Conservation (phyloP, 1,139 yeast species). For the Zygoascus meyerae region DNA sequence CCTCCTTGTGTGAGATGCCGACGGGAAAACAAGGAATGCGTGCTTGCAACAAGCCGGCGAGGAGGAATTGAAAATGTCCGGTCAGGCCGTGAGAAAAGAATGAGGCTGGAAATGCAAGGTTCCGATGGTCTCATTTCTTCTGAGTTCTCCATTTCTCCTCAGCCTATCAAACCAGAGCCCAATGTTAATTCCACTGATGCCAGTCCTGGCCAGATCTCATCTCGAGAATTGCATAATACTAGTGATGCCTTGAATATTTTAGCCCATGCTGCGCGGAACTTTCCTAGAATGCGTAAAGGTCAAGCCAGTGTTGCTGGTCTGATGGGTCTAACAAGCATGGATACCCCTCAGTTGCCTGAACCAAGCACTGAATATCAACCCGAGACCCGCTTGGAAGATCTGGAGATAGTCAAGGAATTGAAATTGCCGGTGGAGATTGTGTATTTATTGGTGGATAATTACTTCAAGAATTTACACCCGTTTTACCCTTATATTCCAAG, state of each 20-base stretch:
- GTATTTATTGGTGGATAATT: slow-evolving; percentile 52
- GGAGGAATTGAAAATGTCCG: slow-evolving; percentile 50
- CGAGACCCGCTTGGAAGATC: slow-evolving; percentile 40
- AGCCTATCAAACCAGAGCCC: background rate
- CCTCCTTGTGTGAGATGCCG: slow-evolving; percentile 85
- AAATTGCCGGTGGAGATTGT: slow-evolving; percentile 67
- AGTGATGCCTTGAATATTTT: slow-evolving; percentile 54
- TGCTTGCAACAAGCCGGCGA: slow-evolving; percentile 59
- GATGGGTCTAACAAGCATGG: background rate
- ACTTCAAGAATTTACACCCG: slow-evolving; percentile 78
- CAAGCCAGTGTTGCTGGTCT: no score
- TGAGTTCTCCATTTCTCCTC: background rate
- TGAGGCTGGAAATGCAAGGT: background rate
- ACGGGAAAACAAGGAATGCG: slow-evolving; percentile 75
- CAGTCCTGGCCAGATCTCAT: slow-evolving; percentile 20
- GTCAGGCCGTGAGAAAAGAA: slow-evolving; percentile 31
- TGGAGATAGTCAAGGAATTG: slow-evolving; percentile 60
- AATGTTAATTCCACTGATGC: slow-evolving; percentile 12
- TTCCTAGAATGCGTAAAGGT: slow-evolving; percentile 20
- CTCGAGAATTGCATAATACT: slow-evolving; percentile 40
- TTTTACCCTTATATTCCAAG: slow-evolving; percentile 82
- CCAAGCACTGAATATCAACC: background rate
- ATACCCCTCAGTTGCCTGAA: background rate
- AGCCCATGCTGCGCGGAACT: slow-evolving; percentile 45
- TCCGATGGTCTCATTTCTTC: background rate